Base-by-base conservation (phyloP, 257 asterid genomes). In the Solanum sitiens region DNA sequence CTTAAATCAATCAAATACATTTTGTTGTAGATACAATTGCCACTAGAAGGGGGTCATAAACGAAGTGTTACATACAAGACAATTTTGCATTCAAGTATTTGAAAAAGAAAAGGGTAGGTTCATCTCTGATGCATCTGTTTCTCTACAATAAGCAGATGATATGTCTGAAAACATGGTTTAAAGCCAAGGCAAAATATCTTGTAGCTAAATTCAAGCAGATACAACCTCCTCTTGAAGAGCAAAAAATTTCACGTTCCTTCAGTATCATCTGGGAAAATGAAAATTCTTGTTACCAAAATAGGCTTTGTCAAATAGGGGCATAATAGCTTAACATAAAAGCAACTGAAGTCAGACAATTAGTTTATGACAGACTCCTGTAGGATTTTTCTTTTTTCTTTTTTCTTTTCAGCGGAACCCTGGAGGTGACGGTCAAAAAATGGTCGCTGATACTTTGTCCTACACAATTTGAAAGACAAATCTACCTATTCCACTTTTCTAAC, bases 241-340 rank as follows among this genome's bases (percentile, higher is more conserved):
- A 86, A 89, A 90, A 88, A 87, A 73, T 91, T 61, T 96, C 98
- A 96, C 98, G 98, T 95, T 85, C 98, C 99, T 88, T 96, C 98
- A 91, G 75, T 89, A 91, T 93, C 95, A 96, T 96, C 98, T 95
- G 98, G 97, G 95, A 92, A 93, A 96, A 95, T 93, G 98, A 95
- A 91, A 94, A 93, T 92, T 92, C 32, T 83, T 56, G 94, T 95
- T 93, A 96, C 95, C 89, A 93, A 80, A 77, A 59, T 56, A 86
- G 88, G 89, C 87, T 87, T 82, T 82, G 86, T 91, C 89, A 92
- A 91, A 87, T 90, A 89, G 91, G 88, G 86, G 87, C 89, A 89
- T 83, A 85, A 67, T 72, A 72, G 83, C 75, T 86, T 11, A 40
- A 90, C 40, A 83, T 70, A 87, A 86, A 89, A 77, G 75, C 88